Conservation (phyloP, 345 rosid genomes). For the Microthlaspi erraticum region DNA sequence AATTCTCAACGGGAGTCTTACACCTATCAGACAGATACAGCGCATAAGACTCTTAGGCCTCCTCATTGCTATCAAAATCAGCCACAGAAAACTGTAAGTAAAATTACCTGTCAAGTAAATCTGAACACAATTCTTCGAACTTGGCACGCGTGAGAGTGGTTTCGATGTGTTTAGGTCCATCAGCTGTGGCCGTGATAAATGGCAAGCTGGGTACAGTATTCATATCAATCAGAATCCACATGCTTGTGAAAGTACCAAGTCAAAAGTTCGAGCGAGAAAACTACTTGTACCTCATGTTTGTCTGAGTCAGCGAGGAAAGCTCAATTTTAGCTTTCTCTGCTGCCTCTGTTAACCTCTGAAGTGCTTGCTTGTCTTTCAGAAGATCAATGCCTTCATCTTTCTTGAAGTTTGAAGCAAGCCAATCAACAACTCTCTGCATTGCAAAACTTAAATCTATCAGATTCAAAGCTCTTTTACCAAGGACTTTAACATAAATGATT, state of each 20-base stretch:
- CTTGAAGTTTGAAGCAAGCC: slow-evolving; percentile 84
- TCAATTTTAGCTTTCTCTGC: slow-evolving; percentile 99
- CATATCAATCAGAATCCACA: background rate
- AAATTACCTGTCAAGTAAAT: slow-evolving; percentile 83
- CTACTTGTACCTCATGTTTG: slow-evolving; percentile 70
- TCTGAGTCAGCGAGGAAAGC: slow-evolving; percentile 87
- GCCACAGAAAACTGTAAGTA: background rate
- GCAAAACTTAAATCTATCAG: background rate
- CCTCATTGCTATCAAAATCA: background rate
- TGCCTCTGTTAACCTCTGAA: slow-evolving; percentile 94
- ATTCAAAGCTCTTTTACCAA: background rate
- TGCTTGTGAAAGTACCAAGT: background rate
- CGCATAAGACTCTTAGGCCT: background rate
- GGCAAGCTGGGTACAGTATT: slow-evolving; percentile 66
- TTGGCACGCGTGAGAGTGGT: slow-evolving; percentile 89
- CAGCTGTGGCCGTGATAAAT: slow-evolving; percentile 98
- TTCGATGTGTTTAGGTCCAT: slow-evolving; percentile 98
- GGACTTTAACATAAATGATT: background rate
- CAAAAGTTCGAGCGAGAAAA: background rate
- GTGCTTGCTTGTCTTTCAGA: slow-evolving; percentile 96
- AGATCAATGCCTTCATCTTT: slow-evolving; percentile 95
- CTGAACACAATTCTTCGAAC: slow-evolving; percentile 91
- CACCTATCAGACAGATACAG: slow-evolving; percentile 48
- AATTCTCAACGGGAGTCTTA: slow-evolving; percentile 85
- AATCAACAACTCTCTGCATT: slow-evolving; percentile 90